Evolutionary conservation across 2,329 filamentous ascomycete species (phyloP), one percentile per base, ranked within the genome.

Genomic region (Aspergillus cejpii): DNA sequence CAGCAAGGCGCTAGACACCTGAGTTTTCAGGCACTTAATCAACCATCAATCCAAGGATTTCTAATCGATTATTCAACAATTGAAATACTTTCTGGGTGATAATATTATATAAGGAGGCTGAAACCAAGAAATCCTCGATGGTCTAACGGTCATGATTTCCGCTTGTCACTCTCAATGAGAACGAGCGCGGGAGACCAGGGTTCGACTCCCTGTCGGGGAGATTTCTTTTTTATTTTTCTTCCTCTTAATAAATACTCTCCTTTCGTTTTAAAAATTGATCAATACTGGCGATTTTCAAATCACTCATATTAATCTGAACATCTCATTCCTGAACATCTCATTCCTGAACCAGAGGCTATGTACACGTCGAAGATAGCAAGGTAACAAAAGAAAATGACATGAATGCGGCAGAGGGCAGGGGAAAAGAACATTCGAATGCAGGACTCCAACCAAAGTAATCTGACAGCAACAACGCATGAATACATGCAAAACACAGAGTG

Each of bases 1-100:
- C 57, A 64, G 59, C 61, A 55, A n/a, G 12, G n/a, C 44, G 26
- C 45, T 52, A 48, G 17, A 19, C 5, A 14, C 17, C 31, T 34
- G 14, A 34, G 15, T 34, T 2, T 4, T 34, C 31, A 34, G 31
- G 31, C 15, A 20, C 2, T 1, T 1, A 0, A 4, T 12, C 3
- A 8, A 8, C 23, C 8, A 24, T 34, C 17, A 17, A 20, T 12
- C 31, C 5, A 19, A 14, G n/a, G 20, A 27, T 41, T 36, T 27
- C 27, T 19, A 20, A 41, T 12, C 19, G 24, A 41, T 17, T 23
- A 34, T 24, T 36, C 28, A 41, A 24, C 23, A 5, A 4, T 4
- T 24, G 23, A 24, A 4, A 10, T 5, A 5, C 7, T 8, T 6
- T 1, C 1, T 5, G 3, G 23, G 10, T 39, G 7, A 39, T 28